phyloP scores from a whole-genome alignment of 129 eudicot species.

The Chrysanthemum lavandulifolium region DNA sequence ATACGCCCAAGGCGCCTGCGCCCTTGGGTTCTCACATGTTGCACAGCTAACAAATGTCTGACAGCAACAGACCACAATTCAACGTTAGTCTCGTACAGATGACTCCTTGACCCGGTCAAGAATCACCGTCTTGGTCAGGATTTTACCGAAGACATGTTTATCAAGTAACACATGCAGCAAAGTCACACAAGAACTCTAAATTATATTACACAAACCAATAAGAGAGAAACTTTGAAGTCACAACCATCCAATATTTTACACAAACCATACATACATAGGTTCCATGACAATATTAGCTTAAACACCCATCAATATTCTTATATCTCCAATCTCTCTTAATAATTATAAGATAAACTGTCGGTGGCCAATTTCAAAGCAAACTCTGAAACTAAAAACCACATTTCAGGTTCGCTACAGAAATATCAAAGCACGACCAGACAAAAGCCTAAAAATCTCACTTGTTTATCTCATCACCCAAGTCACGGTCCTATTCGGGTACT shows the following conservation, averaged over 20 bases:
- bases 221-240: background rate
- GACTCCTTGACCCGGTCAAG: too few relatives aligned
- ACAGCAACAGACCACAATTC: too few relatives aligned
- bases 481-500: conserved; percentile 31
- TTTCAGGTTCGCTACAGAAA: conserved; percentile 40
- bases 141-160: background rate
- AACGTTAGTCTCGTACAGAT: too few relatives aligned
- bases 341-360: conserved; percentile 24
- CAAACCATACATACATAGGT: conserved; percentile 13
- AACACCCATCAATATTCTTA: conserved; percentile 3
- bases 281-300: background rate
- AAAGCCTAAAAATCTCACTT: conserved; percentile 25
- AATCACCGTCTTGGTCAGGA: too few relatives aligned
- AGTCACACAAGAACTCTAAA: background rate
- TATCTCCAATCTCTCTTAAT: background rate
- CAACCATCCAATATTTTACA: conserved; percentile 7
- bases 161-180: background rate
- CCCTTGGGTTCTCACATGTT: too few relatives aligned
- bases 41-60: too few relatives aligned
- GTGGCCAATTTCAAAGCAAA: conserved; percentile 40
- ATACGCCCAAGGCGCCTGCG: too few relatives aligned
- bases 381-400: conserved; percentile 53
- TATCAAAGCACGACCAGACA: conserved; percentile 35
- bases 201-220: background rate
- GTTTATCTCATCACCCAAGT: conserved; percentile 13